Base-by-base conservation (phyloP, 495 filamentous ascomycete species). In the Penicillium bialowiezense region DNA sequence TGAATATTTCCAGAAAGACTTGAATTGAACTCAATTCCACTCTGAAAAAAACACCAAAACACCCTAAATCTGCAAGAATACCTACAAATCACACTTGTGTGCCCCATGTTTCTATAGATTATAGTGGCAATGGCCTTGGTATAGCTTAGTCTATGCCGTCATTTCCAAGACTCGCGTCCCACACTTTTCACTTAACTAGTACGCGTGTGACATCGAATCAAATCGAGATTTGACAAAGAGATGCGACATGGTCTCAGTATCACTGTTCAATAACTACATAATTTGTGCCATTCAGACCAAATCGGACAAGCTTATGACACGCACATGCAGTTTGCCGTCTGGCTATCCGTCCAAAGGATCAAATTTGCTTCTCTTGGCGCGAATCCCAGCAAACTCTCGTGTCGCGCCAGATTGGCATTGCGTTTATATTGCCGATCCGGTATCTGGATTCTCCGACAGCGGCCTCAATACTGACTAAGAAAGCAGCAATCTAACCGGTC, bases 161-260 rank as follows among this genome's bases (percentile, higher is more conserved):
- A 64, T 64, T 35, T 29, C 47, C 41, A 8, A n/a, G 34, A 15
- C 7, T 56, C 58, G 50, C 61, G 58, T 64, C 50, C 58, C 61
- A 52, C 50, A 52, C 41, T 55, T 54, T 28, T 38, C 44, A 31
- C 9, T 15, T 23, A 26, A 9, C 12, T 15, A 45, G 40, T 41
- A 46, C 48, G 40, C 46, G 39, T 55, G 38, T 34, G 5, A 39
- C 28, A 7, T 20, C 8, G 23, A 26, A n/a, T n/a, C n/a, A n/a
- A 26, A 26, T 26, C 8, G 23, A 26, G n/a, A n/a, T n/a, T n/a
- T n/a, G n/a, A n/a, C n/a, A n/a, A n/a, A n/a, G n/a, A n/a, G 23
- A 26, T 26, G 23, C 23, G 23, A 26, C 23, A 26, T 26, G 23
- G 23, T 26, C 23, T 26, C 23, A 26, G 23, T n/a, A n/a, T n/a